A percentile compares a stretch with the other conserved stretches of the same genome.
Conservation (phyloP, 78 protist species). For the slime mould (Dictyostelium discoideum) region DNA sequence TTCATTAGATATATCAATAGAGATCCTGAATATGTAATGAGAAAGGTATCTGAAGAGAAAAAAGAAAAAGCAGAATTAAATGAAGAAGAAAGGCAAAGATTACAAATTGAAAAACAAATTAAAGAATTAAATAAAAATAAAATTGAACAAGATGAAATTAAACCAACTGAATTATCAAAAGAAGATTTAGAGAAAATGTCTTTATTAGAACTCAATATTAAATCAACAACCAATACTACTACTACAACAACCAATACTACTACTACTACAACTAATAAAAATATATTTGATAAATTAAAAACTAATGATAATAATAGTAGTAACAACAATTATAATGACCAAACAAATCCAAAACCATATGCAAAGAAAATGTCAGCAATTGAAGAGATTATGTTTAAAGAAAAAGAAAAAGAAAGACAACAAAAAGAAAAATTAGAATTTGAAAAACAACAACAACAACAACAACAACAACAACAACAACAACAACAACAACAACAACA, state of each 20-base stretch:
- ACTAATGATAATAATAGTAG: background rate
- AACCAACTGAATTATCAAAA: constrained; percentile 29
- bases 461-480: background rate
- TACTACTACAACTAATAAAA: background rate
- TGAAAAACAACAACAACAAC: background rate
- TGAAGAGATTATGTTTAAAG: constrained; percentile 65
- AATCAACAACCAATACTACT: background rate
- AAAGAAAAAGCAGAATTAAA: constrained; percentile 35
- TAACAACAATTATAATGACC: background rate
- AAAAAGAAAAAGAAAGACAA: background rate
- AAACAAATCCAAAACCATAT: constrained; percentile 5
- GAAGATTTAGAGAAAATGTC: background rate
- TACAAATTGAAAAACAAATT: constrained; percentile 62
- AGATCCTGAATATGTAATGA: constrained; percentile 74
- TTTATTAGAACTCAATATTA: background rate
- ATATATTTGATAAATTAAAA: background rate
- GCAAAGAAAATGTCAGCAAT: constrained; percentile 37
- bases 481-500: background rate
- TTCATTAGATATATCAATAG: constrained; percentile 86
- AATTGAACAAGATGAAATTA: background rate
- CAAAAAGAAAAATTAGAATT: constrained; percentile 1
- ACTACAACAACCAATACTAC: background rate
- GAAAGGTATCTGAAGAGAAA: constrained; percentile 8
- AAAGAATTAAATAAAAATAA: constrained; percentile 29
- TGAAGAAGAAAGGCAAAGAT: constrained; percentile 71